A percentile compares a stretch with the other conserved stretches of the same genome.
Evolutionary conservation across 139 green algal genomes (phyloP).

Genomic region (Diplosphaera chodatii): DNA sequence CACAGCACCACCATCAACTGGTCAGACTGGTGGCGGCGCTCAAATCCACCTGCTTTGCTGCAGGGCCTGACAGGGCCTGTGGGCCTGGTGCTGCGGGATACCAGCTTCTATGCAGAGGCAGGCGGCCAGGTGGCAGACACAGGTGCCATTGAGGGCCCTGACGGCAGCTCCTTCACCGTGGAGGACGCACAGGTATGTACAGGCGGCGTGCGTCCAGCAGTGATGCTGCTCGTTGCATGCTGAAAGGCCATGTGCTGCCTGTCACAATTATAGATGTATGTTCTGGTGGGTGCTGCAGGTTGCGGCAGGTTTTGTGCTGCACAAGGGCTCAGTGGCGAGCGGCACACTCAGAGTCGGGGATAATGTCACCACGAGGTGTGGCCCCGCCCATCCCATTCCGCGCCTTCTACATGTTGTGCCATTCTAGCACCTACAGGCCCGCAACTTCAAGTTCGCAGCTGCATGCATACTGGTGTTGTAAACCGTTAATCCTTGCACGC

Average conservation of each 20-base stretch:
- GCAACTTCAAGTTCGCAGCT: no score
- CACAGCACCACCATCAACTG: no score
- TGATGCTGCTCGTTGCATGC: no score
- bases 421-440: no score
- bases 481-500: no score
- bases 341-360: conserved; percentile 54
- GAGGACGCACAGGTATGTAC: conserved; percentile 15
- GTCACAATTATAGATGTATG: background rate
- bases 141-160: conserved; percentile 37
- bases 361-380: conserved; percentile 44
- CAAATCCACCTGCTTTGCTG: no score
- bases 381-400: no score
- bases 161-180: conserved; percentile 30
- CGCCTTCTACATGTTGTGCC: no score
- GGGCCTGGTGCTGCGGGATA: conserved; percentile 85
- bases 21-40: no score
- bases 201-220: no score
- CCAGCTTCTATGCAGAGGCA: conserved; percentile 89
- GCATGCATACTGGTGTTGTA: no score
- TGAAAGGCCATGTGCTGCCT: no score
- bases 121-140: conserved; percentile 84
- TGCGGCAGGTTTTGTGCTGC: conserved; percentile 94
- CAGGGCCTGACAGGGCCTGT: conserved; percentile 29
- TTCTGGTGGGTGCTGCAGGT: conserved; percentile 25
- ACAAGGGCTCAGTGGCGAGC: conserved; percentile 47